A percentile compares a stretch with the other conserved stretches of the same genome.
These are phyloP conservation scores for Agarophyton chilense DNA, from an alignment of 23 red algal genomes.

Conservation along the genomic window DNA sequence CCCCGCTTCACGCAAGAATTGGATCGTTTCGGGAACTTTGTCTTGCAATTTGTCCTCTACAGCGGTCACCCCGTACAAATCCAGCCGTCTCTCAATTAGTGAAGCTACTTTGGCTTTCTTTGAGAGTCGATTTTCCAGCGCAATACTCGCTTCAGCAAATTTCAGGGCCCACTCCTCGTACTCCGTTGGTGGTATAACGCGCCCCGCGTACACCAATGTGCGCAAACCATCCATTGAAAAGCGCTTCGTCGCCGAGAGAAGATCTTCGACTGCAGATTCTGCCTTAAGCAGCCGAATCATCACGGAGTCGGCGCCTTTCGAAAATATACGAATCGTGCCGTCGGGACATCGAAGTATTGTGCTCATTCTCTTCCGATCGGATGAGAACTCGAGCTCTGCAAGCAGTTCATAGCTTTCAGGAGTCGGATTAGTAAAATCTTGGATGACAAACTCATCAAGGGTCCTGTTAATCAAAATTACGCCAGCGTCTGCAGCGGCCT, in stretches of 20 bases:
- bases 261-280: constrained; percentile 16
- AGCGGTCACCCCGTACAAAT: constrained; percentile 73
- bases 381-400: constrained; percentile 76
- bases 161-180: constrained; percentile 49
- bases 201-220: constrained; percentile 73
- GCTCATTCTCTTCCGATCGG: constrained; percentile 89
- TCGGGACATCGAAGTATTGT: constrained; percentile 72
- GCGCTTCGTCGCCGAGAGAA: constrained; percentile 59
- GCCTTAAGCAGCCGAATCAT: constrained; percentile 72
- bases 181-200: constrained; percentile 47
- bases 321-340: constrained; percentile 70
- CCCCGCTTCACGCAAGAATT: constrained; percentile 86
- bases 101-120: constrained; percentile 52
- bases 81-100: constrained; percentile 73
- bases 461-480: constrained; percentile 48
- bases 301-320: constrained; percentile 89
- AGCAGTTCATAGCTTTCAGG: constrained; percentile 59
- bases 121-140: constrained; percentile 42
- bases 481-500: constrained; percentile 69
- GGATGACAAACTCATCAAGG: constrained; percentile 31
- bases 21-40: constrained; percentile 77
- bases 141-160: constrained; percentile 56
- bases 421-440: background rate
- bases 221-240: constrained; percentile 91
- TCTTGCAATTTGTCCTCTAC: constrained; percentile 92